These are phyloP conservation scores for Teratosphaeria zuluensis DNA, from an alignment of 2,329 filamentous ascomycete genomes.

Conservation along the genomic window DNA sequence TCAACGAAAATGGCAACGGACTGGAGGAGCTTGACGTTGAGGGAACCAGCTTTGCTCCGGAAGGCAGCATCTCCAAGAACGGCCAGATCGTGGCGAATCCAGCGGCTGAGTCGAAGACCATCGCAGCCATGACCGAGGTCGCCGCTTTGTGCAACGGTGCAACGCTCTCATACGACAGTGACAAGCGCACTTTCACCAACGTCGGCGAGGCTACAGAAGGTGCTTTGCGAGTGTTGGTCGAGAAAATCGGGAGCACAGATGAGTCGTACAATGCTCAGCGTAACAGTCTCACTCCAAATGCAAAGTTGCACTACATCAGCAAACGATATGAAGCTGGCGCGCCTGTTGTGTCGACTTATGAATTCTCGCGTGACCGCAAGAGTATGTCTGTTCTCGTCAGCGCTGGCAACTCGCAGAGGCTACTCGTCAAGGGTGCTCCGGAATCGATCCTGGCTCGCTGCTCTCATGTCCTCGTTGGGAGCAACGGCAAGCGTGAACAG, in stretches of 20 bases:
- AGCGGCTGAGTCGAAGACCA: slow-evolving; percentile 60
- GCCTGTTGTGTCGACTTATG: slow-evolving; percentile 73
- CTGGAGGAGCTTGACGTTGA: slow-evolving; percentile 83
- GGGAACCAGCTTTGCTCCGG: slow-evolving; percentile 84
- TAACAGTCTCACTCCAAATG: slow-evolving; percentile 37
- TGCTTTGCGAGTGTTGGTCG: slow-evolving; percentile 77
- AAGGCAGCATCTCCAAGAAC: slow-evolving; percentile 57
- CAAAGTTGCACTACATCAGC: slow-evolving; percentile 73
- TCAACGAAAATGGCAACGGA: slow-evolving; percentile 61
- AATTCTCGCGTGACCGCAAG: slow-evolving; percentile 96
- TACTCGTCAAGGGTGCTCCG: slow-evolving; percentile 92
- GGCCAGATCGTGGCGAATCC: slow-evolving; percentile 62
- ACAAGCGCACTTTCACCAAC: slow-evolving; percentile 63
- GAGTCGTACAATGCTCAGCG: slow-evolving; percentile 46
- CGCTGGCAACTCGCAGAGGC: slow-evolving; percentile 58
- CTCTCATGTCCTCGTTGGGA: slow-evolving; percentile 67
- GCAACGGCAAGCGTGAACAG: slow-evolving; percentile 65
- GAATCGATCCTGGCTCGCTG: slow-evolving; percentile 92
- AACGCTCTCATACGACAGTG: slow-evolving; percentile 69
- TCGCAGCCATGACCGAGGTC: slow-evolving; percentile 66
- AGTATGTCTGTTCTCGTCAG: slow-evolving; percentile 96
- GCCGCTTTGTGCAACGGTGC: slow-evolving; percentile 81
- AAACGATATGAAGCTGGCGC: slow-evolving; percentile 70
- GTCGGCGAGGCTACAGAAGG: slow-evolving; percentile 95
- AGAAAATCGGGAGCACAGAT: slow-evolving; percentile 85